Evolutionary conservation across 148 eudicot genomes (phyloP), one percentile per base, ranked within the genome.

Genomic region (Camellia japonica): DNA sequence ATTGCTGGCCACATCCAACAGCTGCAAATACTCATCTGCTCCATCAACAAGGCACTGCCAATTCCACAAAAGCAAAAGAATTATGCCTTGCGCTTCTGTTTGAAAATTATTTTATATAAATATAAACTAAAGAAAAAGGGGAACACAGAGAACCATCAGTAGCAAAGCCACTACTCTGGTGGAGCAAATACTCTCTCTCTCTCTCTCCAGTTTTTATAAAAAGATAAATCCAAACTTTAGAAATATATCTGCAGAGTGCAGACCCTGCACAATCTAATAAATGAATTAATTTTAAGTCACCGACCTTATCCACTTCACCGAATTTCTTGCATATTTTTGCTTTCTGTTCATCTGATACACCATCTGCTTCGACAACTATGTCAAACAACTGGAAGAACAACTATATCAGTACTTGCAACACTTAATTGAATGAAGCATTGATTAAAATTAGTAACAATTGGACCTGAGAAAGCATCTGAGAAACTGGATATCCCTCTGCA

Each of bases 401-500:
- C 14, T 14, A 51, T 58, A 65, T 83, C 70, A 89, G 68, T 65
- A 67, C 66, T 71, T 70, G 51, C 15, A 76, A 66, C 6, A 81
- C 30, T 49, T 55, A 19, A 44, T 41, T 73, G 65, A 13, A 52
- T 14, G 30, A 55, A 66, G 59, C 49, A 46, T 76, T 14, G 9
- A 56, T 16, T 19, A 55, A 20, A 62, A 16, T 30, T 30, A 79
- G 20, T 47, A 59, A 69, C 2, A 73, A 56, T 7, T 55, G 65
- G 43, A 95, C 98, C 97, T 95, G 98, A 58, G 94, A 91, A 70
- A 93, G 86, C 91, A 95, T 90, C 88, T 93, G 97, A 80, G 97
- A 93, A 82, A 86, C 94, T 69, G 98, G 98, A 87, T 93, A 92
- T 74, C 98, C 98, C 83, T 95, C 97, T 63, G 93, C 91, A 77